Base-by-base conservation (phyloP, 2,329 filamentous ascomycete genomes). In the Aspergillus sp. region DNA sequence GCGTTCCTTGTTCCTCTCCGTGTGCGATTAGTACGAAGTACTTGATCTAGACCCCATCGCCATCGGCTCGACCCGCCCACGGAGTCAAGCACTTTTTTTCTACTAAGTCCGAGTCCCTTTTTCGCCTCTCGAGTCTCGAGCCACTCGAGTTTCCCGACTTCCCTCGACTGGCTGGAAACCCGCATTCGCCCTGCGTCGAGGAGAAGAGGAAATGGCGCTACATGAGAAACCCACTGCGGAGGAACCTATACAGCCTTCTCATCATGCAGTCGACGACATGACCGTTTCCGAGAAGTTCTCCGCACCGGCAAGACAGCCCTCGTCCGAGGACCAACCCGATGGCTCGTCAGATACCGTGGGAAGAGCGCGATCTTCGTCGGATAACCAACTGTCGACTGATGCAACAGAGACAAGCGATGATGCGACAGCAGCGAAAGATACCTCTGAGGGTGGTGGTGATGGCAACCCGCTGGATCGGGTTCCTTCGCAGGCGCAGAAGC, bases 401-500 rank as follows among this genome's bases (percentile, higher is more conserved):
- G 34, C 34, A 6, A 41, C 34, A 41, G 63, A 62, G 8, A 22
- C 41, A 9, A 60, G 64, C n/a, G 58, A 59, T 7, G 61, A 67
- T 55, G 66, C 38, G 13, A 52, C 60, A 11, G 53, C 61, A 8
- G 53, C 58, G 9, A 41, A 41, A 2, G 70, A 71, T 53, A 70
- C 67, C 22, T 51, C 62, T 17, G 63, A 7, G 69, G 69, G 5
- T 64, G 34, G 9, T 15, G 34, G 34, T 41, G 34, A 41, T 41
- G 66, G 3, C 60, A 59, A 50, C 31, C 51, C 72, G 28, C 63
- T 76, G n/a, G 72, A 74, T 43, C 69, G 69, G n/a, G 68, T 69
- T 5, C 69, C 72, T 8, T 79, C 78, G 1, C 74, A 77, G 66
- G 76, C 77, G 5, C 71, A 75, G 9, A 75, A 72, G 47, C 68